Conservation (phyloP, 257 asterid genomes). For the Jasminum sambac region DNA sequence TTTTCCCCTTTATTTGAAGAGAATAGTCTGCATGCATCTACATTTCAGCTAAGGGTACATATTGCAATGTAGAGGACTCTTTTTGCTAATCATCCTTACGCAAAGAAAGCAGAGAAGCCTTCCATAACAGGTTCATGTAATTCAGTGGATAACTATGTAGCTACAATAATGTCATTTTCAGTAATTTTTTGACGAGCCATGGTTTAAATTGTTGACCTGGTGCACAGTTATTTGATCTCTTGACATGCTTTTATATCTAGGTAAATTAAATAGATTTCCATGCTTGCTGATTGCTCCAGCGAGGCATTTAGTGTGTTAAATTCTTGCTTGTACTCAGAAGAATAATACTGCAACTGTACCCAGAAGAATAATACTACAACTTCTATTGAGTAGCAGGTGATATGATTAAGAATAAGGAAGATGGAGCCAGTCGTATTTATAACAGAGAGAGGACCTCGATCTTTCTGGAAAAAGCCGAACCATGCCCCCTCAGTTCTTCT, state of each 20-base stretch:
- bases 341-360: no score
- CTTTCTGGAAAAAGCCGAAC: constrained; percentile 37
- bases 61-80: no score
- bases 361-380: neutral
- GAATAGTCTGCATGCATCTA: no score
- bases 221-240: neutral
- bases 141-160: no score
- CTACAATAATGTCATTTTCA: neutral
- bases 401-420: constrained; percentile 29
- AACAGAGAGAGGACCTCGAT: constrained; percentile 29
- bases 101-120: no score
- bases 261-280: neutral
- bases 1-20: no score
- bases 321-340: neutral
- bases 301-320: neutral
- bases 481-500: constrained; percentile 54
- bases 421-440: constrained; percentile 16
- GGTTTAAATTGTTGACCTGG: neutral
- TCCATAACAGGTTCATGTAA: no score
- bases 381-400: constrained; percentile 25
- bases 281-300: neutral
- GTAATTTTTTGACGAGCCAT: neutral
- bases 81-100: no score
- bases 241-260: neutral
- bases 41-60: no score